phyloP scores from a whole-genome alignment of 257 asterid species.

The Nicotiana attenuata region DNA sequence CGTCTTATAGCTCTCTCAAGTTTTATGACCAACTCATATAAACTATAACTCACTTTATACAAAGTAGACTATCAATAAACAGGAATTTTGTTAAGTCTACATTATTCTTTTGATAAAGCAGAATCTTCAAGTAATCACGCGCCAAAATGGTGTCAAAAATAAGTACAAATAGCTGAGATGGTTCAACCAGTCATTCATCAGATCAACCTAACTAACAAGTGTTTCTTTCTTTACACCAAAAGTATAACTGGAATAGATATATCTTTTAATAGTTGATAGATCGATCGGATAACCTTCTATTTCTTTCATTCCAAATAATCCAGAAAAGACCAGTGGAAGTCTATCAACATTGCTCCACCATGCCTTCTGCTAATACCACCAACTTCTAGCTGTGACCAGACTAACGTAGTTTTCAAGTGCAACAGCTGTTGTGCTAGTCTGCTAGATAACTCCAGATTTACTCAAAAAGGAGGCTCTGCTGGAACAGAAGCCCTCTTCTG shows the following conservation, averaged over 20 bases:
- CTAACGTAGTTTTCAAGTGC: background rate
- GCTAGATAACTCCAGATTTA: background rate
- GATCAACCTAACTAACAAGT: background rate
- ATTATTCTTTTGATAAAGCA: background rate
- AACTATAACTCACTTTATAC: background rate
- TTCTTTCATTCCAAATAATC: background rate
- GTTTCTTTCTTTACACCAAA: background rate
- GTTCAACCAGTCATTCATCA: conserved; percentile 2
- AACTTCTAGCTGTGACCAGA: background rate
- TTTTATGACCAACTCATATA: background rate
- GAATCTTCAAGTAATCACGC: background rate
- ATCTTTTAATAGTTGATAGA: background rate
- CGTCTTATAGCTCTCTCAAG: background rate
- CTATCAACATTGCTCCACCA: background rate
- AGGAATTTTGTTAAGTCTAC: background rate
- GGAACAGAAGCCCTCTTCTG: background rate
- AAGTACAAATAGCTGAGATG: background rate
- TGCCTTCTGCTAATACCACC: background rate
- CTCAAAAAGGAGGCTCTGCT: background rate
- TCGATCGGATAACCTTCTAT: background rate
- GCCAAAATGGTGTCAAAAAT: background rate
- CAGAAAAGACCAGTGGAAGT: background rate
- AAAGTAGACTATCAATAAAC: background rate
- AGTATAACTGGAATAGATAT: background rate
- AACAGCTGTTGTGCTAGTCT: background rate